A percentile compares a stretch with the other conserved stretches of the same genome.
Evolutionary conservation across 495 filamentous ascomycete species (phyloP).

Genomic region (Aspergillus bridgeri): DNA sequence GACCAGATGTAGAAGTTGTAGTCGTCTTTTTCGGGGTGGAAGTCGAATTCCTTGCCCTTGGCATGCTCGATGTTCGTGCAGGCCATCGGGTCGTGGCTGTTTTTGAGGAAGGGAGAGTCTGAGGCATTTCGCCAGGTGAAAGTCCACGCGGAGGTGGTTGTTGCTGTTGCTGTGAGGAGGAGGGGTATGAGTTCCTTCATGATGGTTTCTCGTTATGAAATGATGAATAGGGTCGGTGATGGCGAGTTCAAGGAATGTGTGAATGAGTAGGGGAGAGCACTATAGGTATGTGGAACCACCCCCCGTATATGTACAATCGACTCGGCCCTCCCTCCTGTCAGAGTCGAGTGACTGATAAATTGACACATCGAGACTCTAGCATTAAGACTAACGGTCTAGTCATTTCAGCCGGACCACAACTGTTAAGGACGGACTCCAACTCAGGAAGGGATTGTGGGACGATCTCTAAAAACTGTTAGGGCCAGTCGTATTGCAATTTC

Average conservation of each 20-base stretch:
- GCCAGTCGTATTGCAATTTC: background rate
- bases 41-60: conserved; percentile 3
- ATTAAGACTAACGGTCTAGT: background rate
- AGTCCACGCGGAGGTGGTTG: background rate
- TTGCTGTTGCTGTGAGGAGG: background rate
- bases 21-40: background rate
- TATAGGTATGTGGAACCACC: background rate
- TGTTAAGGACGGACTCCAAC: background rate
- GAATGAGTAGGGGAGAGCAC: too few species aligned
- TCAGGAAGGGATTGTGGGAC: background rate
- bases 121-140: conserved; percentile 3
- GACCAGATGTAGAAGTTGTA: conserved; percentile 6
- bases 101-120: background rate
- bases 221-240: too few species aligned
- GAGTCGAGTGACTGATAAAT: background rate
- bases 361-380: background rate
- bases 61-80: conserved; percentile 8
- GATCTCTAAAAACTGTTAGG: background rate
- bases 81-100: background rate
- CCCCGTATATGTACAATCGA: background rate
- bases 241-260: too few species aligned
- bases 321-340: background rate
- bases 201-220: background rate
- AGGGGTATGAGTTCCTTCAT: background rate
- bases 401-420: too few species aligned